Conservation (phyloP, 192 early-diverging fungal species). For the Thoreauomyces humboldtii region DNA sequence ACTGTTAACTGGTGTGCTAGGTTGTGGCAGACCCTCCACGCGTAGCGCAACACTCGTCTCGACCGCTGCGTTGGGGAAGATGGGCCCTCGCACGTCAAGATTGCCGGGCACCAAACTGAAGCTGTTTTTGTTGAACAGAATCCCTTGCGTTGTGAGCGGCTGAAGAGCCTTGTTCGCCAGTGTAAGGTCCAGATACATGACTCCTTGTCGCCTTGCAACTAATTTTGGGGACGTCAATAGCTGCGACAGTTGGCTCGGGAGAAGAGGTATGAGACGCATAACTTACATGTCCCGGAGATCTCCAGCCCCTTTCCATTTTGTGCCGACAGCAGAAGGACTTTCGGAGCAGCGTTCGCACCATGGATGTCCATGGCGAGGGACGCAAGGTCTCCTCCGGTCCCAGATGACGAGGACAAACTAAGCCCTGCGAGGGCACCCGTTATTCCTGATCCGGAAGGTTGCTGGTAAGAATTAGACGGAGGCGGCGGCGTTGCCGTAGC, state of each 20-base stretch:
- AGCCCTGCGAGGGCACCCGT: not conserved
- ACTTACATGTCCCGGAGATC: conserved; percentile 31
- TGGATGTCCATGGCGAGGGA: conserved; percentile 11
- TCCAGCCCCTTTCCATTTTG: conserved; percentile 40
- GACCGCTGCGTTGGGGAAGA: conserved; percentile 43
- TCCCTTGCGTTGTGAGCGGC: conserved; percentile 63
- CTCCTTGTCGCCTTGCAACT: conserved; percentile 57
- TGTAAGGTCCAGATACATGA: conserved; percentile 61
- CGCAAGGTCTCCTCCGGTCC: conserved; percentile 6
- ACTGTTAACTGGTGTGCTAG: conserved; percentile 52
- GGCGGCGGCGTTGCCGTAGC: not conserved
- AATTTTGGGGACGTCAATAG: not conserved
- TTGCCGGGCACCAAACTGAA: conserved; percentile 58
- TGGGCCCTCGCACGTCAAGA: conserved; percentile 38
- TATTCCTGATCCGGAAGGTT: not conserved
- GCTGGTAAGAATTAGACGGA: not conserved
- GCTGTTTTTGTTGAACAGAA: conserved; percentile 79
- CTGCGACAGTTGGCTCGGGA: not conserved
- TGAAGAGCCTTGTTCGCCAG: conserved; percentile 55
- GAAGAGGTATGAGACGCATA: not conserved
- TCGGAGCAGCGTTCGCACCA: conserved; percentile 1
- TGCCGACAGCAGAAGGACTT: conserved; percentile 26
- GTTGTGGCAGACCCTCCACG: conserved; percentile 47
- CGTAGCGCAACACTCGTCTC: conserved; percentile 51
- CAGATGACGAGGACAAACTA: not conserved